A percentile compares a stretch with the other conserved stretches of the same genome.
phyloP scores from a whole-genome alignment of 1,284 basidiomycete genomes.

The Lentinula novae-zelandiae region DNA sequence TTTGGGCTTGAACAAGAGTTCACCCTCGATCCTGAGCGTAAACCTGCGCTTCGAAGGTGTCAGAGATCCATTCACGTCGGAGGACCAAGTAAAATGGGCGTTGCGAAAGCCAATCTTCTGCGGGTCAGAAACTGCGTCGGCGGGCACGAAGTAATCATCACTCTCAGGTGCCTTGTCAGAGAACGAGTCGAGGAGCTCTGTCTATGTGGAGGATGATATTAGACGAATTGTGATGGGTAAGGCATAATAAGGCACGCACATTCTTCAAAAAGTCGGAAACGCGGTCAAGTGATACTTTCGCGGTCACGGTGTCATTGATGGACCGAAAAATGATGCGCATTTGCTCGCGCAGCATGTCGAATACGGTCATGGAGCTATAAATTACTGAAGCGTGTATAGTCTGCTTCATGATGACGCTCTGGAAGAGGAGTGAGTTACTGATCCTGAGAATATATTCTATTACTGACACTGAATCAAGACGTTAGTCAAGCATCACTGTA shows the following conservation, averaged over 20 bases:
- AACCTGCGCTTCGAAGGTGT: constrained; percentile 38
- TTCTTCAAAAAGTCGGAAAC: constrained; percentile 44
- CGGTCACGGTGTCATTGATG: constrained; percentile 23
- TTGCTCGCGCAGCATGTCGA: constrained; percentile 39
- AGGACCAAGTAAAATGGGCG: constrained; percentile 42
- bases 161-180: constrained; percentile 27
- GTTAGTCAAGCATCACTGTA: constrained; percentile 14
- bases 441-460: constrained; percentile 8
- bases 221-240: background rate
- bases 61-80: constrained; percentile 26
- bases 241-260: constrained; percentile 10
- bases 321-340: constrained; percentile 28
- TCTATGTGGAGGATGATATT: constrained; percentile 25
- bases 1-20: constrained; percentile 54
- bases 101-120: constrained; percentile 36
- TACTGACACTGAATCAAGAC: constrained; percentile 5
- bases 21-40: constrained; percentile 44
- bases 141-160: constrained; percentile 22
- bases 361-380: constrained; percentile 40
- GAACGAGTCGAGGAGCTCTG: constrained; percentile 50
- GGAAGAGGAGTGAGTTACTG: background rate
- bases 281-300: constrained; percentile 49
- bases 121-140: constrained; percentile 19
- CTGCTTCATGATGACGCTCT: constrained; percentile 37
- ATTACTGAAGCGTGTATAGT: constrained; percentile 35